These are phyloP conservation scores for Bonnemaisonia californica DNA, from an alignment of 31 red algal genomes.

Conservation along the genomic window DNA sequence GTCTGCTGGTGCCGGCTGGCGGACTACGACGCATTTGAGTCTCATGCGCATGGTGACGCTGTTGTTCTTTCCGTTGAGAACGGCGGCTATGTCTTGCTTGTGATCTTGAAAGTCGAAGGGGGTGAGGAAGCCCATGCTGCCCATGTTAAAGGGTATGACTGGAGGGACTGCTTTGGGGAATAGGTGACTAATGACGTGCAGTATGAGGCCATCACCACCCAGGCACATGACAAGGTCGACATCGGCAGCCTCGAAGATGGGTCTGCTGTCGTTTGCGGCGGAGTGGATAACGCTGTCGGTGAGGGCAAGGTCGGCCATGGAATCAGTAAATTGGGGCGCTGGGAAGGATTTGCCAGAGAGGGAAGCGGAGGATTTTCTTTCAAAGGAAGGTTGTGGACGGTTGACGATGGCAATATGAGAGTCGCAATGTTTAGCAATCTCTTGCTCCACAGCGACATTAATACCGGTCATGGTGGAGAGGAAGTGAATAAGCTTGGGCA, in stretches of 20 bases:
- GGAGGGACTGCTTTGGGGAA: constrained; percentile 68
- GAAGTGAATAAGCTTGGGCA: constrained; percentile 23
- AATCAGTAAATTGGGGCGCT: neutral
- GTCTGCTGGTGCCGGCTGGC: neutral
- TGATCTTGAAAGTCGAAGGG: constrained; percentile 67
- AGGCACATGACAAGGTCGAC: constrained; percentile 84
- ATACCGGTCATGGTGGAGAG: constrained; percentile 12
- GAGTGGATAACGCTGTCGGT: neutral
- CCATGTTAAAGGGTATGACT: constrained; percentile 81
- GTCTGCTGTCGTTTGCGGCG: neutral
- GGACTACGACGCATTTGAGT: constrained; percentile 67
- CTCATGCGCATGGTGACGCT: constrained; percentile 75
- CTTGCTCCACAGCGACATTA: constrained; percentile 22
- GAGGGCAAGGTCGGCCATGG: constrained; percentile 23
- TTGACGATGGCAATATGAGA: constrained; percentile 10
- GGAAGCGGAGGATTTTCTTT: neutral
- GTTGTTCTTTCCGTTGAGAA: constrained; percentile 51
- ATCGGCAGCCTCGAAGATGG: constrained; percentile 19
- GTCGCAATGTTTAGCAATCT: neutral
- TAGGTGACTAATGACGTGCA: constrained; percentile 63
- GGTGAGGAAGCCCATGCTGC: constrained; percentile 82
- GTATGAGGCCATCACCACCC: constrained; percentile 86
- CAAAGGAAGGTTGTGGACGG: neutral
- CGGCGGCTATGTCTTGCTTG: constrained; percentile 20
- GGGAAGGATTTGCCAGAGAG: neutral